Conservation (phyloP, 441 rosid species). For the Adansonia grandidieri region DNA sequence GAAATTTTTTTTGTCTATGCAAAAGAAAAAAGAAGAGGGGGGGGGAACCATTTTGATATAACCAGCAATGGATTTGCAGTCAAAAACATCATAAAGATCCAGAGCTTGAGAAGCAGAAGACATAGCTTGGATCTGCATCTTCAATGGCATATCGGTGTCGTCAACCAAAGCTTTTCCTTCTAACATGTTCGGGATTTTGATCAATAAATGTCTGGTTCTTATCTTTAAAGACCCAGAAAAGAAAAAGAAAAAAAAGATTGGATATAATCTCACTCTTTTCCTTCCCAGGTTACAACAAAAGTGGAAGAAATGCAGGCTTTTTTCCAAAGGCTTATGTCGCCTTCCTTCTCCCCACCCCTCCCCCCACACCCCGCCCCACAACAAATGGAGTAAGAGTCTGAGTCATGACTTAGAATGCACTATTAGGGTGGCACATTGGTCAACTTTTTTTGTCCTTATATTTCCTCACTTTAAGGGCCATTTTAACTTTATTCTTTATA, state of each 20-base stretch:
- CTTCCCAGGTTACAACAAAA: slow-evolving; percentile 3
- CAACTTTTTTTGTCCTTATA: too few relatives aligned
- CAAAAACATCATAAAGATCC: slow-evolving; percentile 78
- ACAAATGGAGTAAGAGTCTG: too few relatives aligned
- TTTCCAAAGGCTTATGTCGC: not conserved
- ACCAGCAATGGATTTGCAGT: slow-evolving; percentile 73
- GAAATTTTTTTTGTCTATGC: not conserved
- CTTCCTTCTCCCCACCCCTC: slow-evolving; percentile 7
- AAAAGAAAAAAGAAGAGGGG: not conserved
- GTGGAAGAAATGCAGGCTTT: not conserved
- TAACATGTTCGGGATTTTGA: slow-evolving; percentile 51
- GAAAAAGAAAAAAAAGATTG: not conserved
- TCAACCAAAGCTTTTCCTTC: slow-evolving; percentile 86
- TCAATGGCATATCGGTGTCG: slow-evolving; percentile 92
- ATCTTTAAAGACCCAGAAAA: slow-evolving; percentile 28
- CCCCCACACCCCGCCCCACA: too few relatives aligned
- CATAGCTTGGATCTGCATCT: slow-evolving; percentile 90
- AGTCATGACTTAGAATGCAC: too few relatives aligned
- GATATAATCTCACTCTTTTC: not conserved
- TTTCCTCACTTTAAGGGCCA: too few relatives aligned
- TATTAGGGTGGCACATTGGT: too few relatives aligned
- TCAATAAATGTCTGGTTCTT: not conserved
- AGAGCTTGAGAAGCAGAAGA: slow-evolving; percentile 79
- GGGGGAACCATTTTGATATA: slow-evolving; percentile 53
- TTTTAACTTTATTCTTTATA: too few relatives aligned